Percentiles rank a stretch among this genome's conserved stretches.
Conservation (phyloP, 148 eudicot species). For the Chenopodium album region DNA sequence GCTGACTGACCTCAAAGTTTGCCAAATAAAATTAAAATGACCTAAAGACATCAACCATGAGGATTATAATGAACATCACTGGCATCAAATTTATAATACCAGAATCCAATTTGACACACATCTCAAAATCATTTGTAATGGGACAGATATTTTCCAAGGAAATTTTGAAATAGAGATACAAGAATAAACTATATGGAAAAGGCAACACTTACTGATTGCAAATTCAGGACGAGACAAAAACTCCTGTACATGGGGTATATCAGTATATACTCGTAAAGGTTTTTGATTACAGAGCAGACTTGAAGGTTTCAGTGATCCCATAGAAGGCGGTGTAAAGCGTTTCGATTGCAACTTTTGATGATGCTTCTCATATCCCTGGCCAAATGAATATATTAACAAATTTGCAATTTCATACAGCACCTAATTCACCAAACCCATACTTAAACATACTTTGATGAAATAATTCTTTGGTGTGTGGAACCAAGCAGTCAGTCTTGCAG, state of each 20-base stretch:
- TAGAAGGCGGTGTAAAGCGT: constrained; percentile 30
- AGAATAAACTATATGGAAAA: neutral
- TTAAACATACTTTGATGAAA: constrained; percentile 53
- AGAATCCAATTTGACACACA: neutral
- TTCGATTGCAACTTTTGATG: constrained; percentile 50
- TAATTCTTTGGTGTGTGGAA: constrained; percentile 89
- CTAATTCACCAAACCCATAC: neutral
- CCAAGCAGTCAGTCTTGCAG: constrained; percentile 97
- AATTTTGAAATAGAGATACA: neutral
- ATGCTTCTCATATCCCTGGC: constrained; percentile 71
- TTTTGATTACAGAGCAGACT: constrained; percentile 43
- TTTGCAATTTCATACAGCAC: neutral
- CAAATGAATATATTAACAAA: neutral
- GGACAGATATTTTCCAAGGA: neutral
- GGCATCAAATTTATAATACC: neutral
- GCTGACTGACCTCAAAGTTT: neutral
- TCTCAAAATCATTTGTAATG: no score
- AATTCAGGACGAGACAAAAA: constrained; percentile 81
- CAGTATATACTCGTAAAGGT: constrained; percentile 70
- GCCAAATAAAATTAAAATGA: neutral
- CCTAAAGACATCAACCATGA: neutral
- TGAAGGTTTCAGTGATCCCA: constrained; percentile 29
- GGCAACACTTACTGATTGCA: constrained; percentile 53
- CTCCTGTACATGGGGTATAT: constrained; percentile 79
- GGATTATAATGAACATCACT: neutral